Evolutionary conservation across 2,329 filamentous ascomycete genomes (phyloP), one percentile per base, ranked within the genome.

Genomic region (Diaporthe sp.): DNA sequence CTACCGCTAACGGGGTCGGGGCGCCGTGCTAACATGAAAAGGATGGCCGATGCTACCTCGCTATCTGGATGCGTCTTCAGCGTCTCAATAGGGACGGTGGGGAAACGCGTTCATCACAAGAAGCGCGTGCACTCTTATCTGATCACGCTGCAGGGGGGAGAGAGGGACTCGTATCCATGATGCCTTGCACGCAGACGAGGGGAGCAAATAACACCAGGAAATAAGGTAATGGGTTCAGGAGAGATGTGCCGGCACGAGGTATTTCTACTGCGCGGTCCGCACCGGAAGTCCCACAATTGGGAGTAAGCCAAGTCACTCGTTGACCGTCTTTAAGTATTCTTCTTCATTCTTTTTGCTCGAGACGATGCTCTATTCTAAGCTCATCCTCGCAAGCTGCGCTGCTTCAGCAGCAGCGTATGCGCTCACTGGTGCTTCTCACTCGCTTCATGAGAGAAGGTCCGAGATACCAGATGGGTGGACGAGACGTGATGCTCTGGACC

Each of bases 361-460:
- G 49, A 70, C 49, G 8, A 70, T 70, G 65, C 47, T 70, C 47
- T 70, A 55, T 70, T 15, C 25, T 17, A 70, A 70, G 65, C 49
- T 70, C 31, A 31, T 70, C 7, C 34, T 70, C 34, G 34, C 65
- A 55, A 55, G 34, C 65, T 70, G 22, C 12, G 65, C 65, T 55
- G 49, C 65, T 70, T 70, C 65, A 28, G 65, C 65, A 28, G 65
- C 49, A 70, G 49, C 49, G 49, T 55, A 55, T 55, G 65, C 49
- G 49, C n/a, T 70, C 22, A 28, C 15, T 20, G 47, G 65, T 55
- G 31, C 65, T 55, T 70, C 65, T 70, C 65, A 55, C 49, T 70
- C 65, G 28, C 22, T 76, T 25, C 75, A 76, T 34, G 75, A 76
- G 68, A 76, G 65, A 65, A 71, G 75, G 9, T 49, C 70, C 13